phyloP scores from a whole-genome alignment of 345 rosid genomes.

The Noccaea caerulescens region DNA sequence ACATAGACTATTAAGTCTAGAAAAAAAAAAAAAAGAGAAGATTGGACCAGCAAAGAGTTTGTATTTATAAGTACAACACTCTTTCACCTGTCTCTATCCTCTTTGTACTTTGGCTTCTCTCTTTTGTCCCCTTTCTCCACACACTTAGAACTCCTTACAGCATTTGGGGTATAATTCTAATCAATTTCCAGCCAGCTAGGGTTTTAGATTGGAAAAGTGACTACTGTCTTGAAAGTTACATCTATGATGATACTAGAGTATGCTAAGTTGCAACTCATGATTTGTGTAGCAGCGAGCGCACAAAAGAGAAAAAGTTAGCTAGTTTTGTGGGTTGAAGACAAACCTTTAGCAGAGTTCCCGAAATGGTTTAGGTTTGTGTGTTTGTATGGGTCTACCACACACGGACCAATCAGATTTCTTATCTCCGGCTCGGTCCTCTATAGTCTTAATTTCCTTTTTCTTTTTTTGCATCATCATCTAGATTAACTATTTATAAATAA shows the following conservation, averaged over 20 bases:
- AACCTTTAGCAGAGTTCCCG: slow-evolving; percentile 27
- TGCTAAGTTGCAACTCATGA: slow-evolving; percentile 22
- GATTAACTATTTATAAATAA: slow-evolving; percentile 12
- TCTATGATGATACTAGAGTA: slow-evolving; percentile 29
- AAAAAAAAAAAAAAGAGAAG: not conserved
- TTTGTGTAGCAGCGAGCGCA: slow-evolving; percentile 13
- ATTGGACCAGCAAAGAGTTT: slow-evolving; percentile 36
- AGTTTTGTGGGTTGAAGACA: slow-evolving; percentile 28
- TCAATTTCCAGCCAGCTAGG: not conserved
- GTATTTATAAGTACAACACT: slow-evolving; percentile 26
- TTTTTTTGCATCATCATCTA: not conserved
- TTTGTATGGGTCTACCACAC: slow-evolving; percentile 21
- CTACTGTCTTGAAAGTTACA: slow-evolving; percentile 21
- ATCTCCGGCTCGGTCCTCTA: slow-evolving; percentile 40
- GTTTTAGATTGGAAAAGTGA: slow-evolving; percentile 15
- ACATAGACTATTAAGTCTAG: not conserved
- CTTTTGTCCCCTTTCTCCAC: slow-evolving; percentile 26
- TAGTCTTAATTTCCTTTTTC: not conserved
- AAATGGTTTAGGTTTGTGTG: slow-evolving; percentile 35
- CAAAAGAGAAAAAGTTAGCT: slow-evolving; percentile 24
- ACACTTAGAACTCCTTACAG: not conserved
- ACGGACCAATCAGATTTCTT: slow-evolving; percentile 26
- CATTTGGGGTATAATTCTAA: not conserved
- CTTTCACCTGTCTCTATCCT: slow-evolving; percentile 27
- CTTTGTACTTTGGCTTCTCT: slow-evolving; percentile 27